Base-by-base conservation (phyloP, 371 early-diverging fungal species). In the Basidiobolus meristosporus region DNA sequence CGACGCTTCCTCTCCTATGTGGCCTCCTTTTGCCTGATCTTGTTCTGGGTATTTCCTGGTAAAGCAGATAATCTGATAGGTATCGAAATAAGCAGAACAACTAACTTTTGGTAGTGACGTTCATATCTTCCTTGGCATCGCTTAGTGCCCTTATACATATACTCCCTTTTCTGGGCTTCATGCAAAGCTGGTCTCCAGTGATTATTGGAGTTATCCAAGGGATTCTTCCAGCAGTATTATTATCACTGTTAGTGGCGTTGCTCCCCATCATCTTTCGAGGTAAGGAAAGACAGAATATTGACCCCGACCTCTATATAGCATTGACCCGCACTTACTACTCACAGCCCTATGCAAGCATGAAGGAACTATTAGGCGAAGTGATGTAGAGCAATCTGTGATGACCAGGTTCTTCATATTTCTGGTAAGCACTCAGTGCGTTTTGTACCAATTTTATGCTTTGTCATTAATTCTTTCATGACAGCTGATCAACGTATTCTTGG, bases 401-500 rank as follows among this genome's bases (percentile, higher is more conserved):
- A 23, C 40, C 42, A 74, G 76, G 33, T 84, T 70, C 58, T 86
- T 71, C 53, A 63, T 72, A 46, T 89, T 89, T 54, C 62, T 75
- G 56, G 66, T 63, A 51, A 40, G 39, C 31, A 44, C n/a, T n/a
- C 38, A 1, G 14, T 31, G 18, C 23, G 32, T 3, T 34, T 41
- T 3, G 41, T 19, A 2, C 35, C 41, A 7, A 34, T 22, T 29
- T 37, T 20, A 31, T 38, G 21, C 28, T 26, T 12, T 34, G 0
- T 22, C 7, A 2, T 40, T 32, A 6, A 16, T 11, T 4, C 6
- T 6, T 19, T 9, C 7, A 2, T 6, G 20, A 9, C 53, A 73
- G 69, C 58, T 84, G 38, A 58, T 85, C 52, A 80, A 80, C 61
- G 71, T 86, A 12, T 73, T 84, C n/a, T 50, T 85, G 16, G 66